Percentiles rank a stretch among this genome's conserved stretches.
Evolutionary conservation across 345 rosid genomes (phyloP).

Genomic region (Melastoma malabathricum): DNA sequence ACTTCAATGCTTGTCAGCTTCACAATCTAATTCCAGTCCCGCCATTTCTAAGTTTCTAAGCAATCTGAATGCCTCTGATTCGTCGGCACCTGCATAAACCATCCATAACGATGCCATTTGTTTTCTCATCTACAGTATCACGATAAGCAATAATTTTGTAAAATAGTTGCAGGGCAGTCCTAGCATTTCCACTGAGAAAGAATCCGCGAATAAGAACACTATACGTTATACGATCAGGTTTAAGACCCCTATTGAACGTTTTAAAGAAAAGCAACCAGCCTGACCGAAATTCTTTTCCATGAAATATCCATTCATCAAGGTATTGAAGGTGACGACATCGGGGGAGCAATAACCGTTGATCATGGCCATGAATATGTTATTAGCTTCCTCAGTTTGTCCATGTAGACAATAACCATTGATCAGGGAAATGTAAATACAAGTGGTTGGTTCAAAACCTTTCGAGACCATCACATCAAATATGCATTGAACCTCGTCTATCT

Average conservation of each 20-base stretch:
- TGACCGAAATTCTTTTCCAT: neutral
- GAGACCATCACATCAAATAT: slow-evolving; percentile 1
- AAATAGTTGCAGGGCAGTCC: neutral
- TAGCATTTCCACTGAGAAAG: slow-evolving; percentile 1
- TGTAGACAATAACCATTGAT: slow-evolving; percentile 7
- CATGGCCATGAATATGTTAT: slow-evolving; percentile 4
- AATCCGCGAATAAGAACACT: slow-evolving; percentile 4
- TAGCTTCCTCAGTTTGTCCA: slow-evolving; percentile 5
- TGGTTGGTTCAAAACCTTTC: slow-evolving; percentile 2
- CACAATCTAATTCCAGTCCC: neutral
- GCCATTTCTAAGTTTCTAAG: neutral
- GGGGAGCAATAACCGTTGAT: slow-evolving; percentile 3
- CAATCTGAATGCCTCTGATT: slow-evolving; percentile 3
- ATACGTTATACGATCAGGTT: slow-evolving; percentile 9
- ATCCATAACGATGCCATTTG: slow-evolving; percentile 6
- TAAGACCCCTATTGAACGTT: slow-evolving; percentile 5
- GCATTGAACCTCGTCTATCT: neutral
- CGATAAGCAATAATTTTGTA: slow-evolving; percentile 3
- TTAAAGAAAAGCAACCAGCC: neutral
- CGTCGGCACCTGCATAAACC: slow-evolving; percentile 4
- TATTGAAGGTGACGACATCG: slow-evolving; percentile 2
- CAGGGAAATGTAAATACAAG: slow-evolving; percentile 4
- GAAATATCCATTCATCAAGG: slow-evolving; percentile 7
- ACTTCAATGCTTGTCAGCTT: too few species aligned
- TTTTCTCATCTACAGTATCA: neutral